Evolutionary conservation across 305 asterid species (phyloP).

Genomic region (Solanum chacoense): DNA sequence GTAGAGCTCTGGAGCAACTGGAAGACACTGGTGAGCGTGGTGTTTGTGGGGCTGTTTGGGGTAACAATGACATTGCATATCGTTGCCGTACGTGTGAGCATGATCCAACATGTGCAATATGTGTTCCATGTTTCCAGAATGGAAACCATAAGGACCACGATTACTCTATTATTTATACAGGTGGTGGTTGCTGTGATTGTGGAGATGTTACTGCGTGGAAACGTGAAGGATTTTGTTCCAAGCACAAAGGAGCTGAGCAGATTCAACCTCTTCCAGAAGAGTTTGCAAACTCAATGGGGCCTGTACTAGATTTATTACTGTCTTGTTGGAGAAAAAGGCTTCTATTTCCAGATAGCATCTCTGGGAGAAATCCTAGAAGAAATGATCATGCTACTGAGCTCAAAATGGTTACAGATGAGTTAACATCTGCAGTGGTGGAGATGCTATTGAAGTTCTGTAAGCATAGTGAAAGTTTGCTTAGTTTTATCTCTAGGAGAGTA

Average conservation of each 20-base stretch:
- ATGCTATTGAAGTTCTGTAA: slow-evolving; percentile 78
- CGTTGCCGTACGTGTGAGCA: slow-evolving; percentile 89
- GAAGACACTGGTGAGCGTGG: slow-evolving; percentile 63
- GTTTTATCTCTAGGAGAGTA: slow-evolving; percentile 76
- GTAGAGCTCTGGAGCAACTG: slow-evolving; percentile 42
- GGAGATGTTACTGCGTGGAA: slow-evolving; percentile 99
- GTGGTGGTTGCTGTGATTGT: slow-evolving; percentile 99
- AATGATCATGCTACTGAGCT: slow-evolving; percentile 25
- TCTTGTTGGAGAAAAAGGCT: slow-evolving; percentile 64
- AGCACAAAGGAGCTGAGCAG: slow-evolving; percentile 87
- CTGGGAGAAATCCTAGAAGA: slow-evolving; percentile 26
- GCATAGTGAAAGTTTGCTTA: slow-evolving; percentile 81
- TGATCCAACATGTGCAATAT: slow-evolving; percentile 92
- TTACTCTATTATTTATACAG: slow-evolving; percentile 80
- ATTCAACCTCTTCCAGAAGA: slow-evolving; percentile 72
- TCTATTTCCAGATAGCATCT: slow-evolving; percentile 17
- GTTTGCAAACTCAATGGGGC: slow-evolving; percentile 57
- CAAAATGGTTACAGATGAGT: slow-evolving; percentile 44
- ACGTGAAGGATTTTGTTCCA: slow-evolving; percentile 92
- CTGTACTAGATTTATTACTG: slow-evolving; percentile 60
- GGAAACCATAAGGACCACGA: slow-evolving; percentile 94
- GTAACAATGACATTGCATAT: slow-evolving; percentile 71
- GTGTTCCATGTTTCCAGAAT: slow-evolving; percentile 88
- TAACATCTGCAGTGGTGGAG: slow-evolving; percentile 63
- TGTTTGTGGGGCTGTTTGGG: slow-evolving; percentile 94